Base-by-base conservation (phyloP, 352 stramenopile species). In the Blastocystis hominis region DNA sequence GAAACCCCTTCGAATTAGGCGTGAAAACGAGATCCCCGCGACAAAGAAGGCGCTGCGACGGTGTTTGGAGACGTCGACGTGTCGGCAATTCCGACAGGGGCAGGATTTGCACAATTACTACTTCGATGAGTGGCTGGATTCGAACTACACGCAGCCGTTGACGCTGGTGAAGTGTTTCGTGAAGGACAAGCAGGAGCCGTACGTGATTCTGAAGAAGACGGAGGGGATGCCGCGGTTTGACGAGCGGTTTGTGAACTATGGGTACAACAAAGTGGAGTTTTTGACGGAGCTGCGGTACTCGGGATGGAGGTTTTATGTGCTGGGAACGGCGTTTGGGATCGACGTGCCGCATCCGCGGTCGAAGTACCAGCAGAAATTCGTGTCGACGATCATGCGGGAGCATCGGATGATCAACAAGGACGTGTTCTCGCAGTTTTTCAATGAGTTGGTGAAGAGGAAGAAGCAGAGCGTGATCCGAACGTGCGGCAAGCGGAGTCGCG, bases 21-120 rank as follows among this genome's bases (percentile, higher is more conserved):
- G 68, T 10, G 44, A 78, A 20, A 78, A 10, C 5, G n/a, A 34
- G 20, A 42, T 84, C 54, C 72, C 72, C 24, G 40, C 36, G 40
- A 64, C 30, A 36, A 84, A 84, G 44, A 40, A 10, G 3, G n/a
- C 36, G 10, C 30, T 84, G 34, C 50, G 34, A 7, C 36, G 34
- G 34, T 84, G 72, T 68, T 24, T 84, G 13, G 5, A 6, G n/a
- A 20, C 10, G 5, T 46, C 46, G 1, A 24, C 13, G 34, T 84
- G 72, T 84, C 54, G 72, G 2, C 20, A 84, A n/a, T 87, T 87
- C 47, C 77, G 77, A 20, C 15, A 59, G 38, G 66, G 66, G 10
- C 77, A 87, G 53, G 40, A 87, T 46, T 24, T 87, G 6, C 77
- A 87, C 53, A 78, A 87, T n/a, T 87, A 87, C 34, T 87, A 87